Percentiles rank a stretch among this genome's conserved stretches.
phyloP scores from a whole-genome alignment of 2,329 filamentous ascomycete species.

The Diplocarpon mali region DNA sequence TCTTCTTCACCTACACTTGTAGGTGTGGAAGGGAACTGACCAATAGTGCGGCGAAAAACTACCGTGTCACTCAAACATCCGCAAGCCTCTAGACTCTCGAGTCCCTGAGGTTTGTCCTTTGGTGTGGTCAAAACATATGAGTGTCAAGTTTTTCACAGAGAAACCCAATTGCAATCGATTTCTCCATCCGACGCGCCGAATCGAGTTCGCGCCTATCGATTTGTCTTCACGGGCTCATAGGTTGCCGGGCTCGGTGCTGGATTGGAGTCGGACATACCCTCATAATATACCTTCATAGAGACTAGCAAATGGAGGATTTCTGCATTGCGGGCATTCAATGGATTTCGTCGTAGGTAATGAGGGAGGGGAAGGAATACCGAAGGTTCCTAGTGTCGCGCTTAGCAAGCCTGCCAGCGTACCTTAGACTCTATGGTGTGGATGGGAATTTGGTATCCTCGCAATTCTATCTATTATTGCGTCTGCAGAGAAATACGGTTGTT shows the following conservation, averaged over 20 bases:
- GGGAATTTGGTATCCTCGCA: neutral
- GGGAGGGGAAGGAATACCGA: neutral
- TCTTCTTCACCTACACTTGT: too few species aligned
- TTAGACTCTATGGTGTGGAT: too few species aligned
- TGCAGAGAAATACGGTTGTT: constrained; percentile 6
- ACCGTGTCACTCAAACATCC: constrained; percentile 28
- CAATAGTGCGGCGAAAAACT: too few species aligned
- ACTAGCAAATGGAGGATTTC: neutral
- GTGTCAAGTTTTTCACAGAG: constrained; percentile 30
- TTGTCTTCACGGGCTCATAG: constrained; percentile 23
- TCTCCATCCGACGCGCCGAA: constrained; percentile 6
- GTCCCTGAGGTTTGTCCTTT: constrained; percentile 14
- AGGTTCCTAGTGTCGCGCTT: neutral
- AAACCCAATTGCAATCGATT: constrained; percentile 57
- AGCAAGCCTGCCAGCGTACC: neutral
- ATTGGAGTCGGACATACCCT: constrained; percentile 42
- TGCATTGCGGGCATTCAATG: too few species aligned
- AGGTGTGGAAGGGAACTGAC: too few species aligned
- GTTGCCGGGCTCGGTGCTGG: constrained; percentile 23
- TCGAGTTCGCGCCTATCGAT: constrained; percentile 16
- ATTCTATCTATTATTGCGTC: constrained; percentile 5
- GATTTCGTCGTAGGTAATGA: too few species aligned
- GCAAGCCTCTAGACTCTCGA: constrained; percentile 2
- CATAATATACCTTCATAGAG: constrained; percentile 1
- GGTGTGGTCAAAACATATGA: constrained; percentile 24